A percentile compares a stretch with the other conserved stretches of the same genome.
These are phyloP conservation scores for Tieghemostelium lacteum DNA, from an alignment of 78 protist genomes.

Conservation along the genomic window DNA sequence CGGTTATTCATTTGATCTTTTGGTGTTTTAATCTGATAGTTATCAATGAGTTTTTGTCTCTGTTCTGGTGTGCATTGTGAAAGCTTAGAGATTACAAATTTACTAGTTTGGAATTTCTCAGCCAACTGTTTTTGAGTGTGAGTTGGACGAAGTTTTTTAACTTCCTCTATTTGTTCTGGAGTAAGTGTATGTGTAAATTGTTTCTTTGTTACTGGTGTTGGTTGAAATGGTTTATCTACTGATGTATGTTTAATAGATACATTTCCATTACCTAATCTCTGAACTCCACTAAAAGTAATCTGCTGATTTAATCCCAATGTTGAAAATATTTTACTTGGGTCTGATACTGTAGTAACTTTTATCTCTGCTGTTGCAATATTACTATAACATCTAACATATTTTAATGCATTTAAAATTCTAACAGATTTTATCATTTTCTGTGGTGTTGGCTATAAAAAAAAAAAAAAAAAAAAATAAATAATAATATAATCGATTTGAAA, in stretches of 20 bases:
- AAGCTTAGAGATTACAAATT: neutral
- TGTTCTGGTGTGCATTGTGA: neutral
- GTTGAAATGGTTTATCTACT: neutral
- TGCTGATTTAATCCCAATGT: conserved; percentile 1
- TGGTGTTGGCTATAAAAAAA: too few relatives aligned
- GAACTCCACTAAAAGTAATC: neutral
- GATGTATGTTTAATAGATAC: neutral
- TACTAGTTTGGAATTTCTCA: conserved; percentile 20
- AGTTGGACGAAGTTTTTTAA: conserved; percentile 16
- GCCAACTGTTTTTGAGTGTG: conserved; percentile 30
- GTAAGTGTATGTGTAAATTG: neutral
- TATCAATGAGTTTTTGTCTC: conserved; percentile 5
- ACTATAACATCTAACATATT: too few relatives aligned
- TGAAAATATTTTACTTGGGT: neutral
- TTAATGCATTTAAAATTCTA: too few relatives aligned
- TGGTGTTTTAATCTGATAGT: neutral
- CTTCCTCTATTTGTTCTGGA: neutral
- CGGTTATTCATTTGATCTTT: neutral
- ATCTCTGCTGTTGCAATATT: too few relatives aligned
- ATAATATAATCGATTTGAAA: too few relatives aligned
- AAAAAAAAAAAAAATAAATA: too few relatives aligned
- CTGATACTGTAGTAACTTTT: neutral
- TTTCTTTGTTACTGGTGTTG: conserved; percentile 15
- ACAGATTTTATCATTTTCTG: too few relatives aligned
- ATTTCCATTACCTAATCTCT: neutral